Percentiles rank a stretch among this genome's conserved stretches.
Conservation (phyloP, 2,329 filamentous ascomycete genomes). For the Tolypocladium nubicola region DNA sequence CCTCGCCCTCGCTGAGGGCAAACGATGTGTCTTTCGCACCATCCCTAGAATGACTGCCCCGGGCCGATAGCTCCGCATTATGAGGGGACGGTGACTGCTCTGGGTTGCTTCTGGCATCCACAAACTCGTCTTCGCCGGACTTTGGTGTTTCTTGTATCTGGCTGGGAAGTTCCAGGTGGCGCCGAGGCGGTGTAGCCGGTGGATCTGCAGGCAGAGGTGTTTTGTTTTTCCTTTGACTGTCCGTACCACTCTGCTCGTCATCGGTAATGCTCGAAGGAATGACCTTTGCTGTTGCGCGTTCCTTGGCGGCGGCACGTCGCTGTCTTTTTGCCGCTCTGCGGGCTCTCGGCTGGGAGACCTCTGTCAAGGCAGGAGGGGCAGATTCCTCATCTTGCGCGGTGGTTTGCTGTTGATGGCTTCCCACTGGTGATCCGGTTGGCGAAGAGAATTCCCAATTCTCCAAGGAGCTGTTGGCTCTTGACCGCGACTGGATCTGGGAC, state of each 20-base stretch:
- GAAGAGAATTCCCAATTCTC: constrained; percentile 47
- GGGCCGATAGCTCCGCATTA: not conserved
- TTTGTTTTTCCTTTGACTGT: not conserved
- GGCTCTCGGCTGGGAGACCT: constrained; percentile 6
- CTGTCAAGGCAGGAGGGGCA: constrained; percentile 4
- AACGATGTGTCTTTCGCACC: constrained; percentile 22
- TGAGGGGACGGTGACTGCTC: constrained; percentile 9
- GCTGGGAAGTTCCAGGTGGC: constrained; percentile 2
- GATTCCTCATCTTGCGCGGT: constrained; percentile 7
- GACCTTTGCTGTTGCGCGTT: not conserved
- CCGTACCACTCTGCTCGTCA: constrained; percentile 10
- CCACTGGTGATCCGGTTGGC: constrained; percentile 40
- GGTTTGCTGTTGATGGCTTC: constrained; percentile 14
- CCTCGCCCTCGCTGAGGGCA: constrained; percentile 32
- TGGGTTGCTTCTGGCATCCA: constrained; percentile 38
- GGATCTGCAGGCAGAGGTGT: not conserved
- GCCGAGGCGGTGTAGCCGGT: constrained; percentile 10
- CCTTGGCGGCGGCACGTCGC: constrained; percentile 1
- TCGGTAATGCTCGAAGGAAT: constrained; percentile 17
- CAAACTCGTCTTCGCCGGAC: constrained; percentile 34
- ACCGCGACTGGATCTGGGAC: constrained; percentile 40
- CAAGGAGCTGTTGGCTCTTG: constrained; percentile 20
- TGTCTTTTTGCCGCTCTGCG: constrained; percentile 7
- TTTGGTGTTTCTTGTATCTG: constrained; percentile 25
- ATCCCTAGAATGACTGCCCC: not conserved